Percentiles rank a stretch among this genome's conserved stretches.
These are phyloP conservation scores for Dioscorea alata DNA, from an alignment of 106 monocot species.

Conservation along the genomic window DNA sequence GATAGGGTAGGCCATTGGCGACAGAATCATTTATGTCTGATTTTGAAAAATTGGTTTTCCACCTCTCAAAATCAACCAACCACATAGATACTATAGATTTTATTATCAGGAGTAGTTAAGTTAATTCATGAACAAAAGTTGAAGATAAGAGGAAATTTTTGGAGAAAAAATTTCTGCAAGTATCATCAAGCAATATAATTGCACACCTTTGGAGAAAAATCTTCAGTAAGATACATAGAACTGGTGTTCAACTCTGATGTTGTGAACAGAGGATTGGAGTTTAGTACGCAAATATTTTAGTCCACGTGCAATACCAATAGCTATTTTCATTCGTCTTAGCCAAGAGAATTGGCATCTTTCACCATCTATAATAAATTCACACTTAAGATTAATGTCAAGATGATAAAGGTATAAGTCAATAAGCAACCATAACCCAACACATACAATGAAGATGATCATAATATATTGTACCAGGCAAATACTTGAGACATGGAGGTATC, in stretches of 20 bases:
- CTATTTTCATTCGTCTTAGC: constrained; percentile 89
- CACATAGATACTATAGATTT: constrained; percentile 21
- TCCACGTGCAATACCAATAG: constrained; percentile 64
- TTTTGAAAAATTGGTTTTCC: constrained; percentile 63
- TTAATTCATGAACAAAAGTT: background rate
- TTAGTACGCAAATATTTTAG: constrained; percentile 79
- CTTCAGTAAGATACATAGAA: constrained; percentile 85
- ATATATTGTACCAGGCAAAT: constrained; percentile 50
- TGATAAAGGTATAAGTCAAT: background rate
- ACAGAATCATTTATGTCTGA: constrained; percentile 25
- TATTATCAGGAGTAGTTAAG: background rate
- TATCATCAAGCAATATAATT: too few relatives aligned
- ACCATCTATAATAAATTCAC: constrained; percentile 43
- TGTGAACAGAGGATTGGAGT: constrained; percentile 73
- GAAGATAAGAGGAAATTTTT: background rate
- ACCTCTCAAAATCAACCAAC: constrained; percentile 96
- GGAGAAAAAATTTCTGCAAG: background rate
- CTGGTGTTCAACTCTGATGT: constrained; percentile 69
- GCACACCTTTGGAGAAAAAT: constrained; percentile 94
- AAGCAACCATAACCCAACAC: constrained; percentile 4
- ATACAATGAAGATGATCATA: constrained; percentile 89
- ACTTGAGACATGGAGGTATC: constrained; percentile 61
- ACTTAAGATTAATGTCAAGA: constrained; percentile 1
- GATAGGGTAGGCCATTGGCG: constrained; percentile 32
- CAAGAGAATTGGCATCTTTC: constrained; percentile 76